Evolutionary conservation across 768 basidiomycete genomes (phyloP).

Genomic region (Macrocybe gigantea): DNA sequence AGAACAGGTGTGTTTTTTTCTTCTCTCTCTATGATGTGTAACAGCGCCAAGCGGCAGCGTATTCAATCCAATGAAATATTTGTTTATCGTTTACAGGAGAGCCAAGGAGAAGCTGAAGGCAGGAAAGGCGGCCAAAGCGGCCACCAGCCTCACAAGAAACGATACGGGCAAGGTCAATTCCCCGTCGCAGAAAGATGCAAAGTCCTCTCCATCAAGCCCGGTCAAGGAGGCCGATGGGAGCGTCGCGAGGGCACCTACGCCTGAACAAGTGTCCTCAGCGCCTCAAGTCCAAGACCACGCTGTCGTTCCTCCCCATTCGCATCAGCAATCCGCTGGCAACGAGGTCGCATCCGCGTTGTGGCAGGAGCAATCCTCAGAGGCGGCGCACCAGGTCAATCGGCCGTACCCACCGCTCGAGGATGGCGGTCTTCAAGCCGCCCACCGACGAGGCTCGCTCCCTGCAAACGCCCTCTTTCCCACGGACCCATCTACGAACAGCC

Average conservation of each 20-base stretch:
- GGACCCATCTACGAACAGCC: constrained; percentile 24
- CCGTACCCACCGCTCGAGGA: no score
- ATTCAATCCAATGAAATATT: not conserved
- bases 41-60: not conserved
- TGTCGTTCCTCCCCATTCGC: constrained; percentile 7
- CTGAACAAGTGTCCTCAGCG: no score
- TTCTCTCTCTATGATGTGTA: constrained; percentile 5
- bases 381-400: no score
- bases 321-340: no score
- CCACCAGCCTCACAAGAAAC: constrained; percentile 10
- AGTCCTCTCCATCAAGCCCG: constrained; percentile 16
- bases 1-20: constrained; percentile 57
- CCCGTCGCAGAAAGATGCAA: constrained; percentile 20
- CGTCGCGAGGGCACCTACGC: no score
- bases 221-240: constrained; percentile 10
- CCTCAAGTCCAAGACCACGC: constrained; percentile 25
- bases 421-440: constrained; percentile 12
- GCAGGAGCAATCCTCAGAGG: no score
- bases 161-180: constrained; percentile 17
- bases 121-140: constrained; percentile 39
- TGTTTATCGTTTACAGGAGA: constrained; percentile 40
- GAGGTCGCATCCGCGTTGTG: no score
- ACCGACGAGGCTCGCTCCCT: constrained; percentile 55
- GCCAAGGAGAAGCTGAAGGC: constrained; percentile 78
- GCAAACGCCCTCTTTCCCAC: constrained; percentile 30